A percentile compares a stretch with the other conserved stretches of the same genome.
phyloP scores from a whole-genome alignment of 805 yeast genomes.

The Ogataea paradorogensis region DNA sequence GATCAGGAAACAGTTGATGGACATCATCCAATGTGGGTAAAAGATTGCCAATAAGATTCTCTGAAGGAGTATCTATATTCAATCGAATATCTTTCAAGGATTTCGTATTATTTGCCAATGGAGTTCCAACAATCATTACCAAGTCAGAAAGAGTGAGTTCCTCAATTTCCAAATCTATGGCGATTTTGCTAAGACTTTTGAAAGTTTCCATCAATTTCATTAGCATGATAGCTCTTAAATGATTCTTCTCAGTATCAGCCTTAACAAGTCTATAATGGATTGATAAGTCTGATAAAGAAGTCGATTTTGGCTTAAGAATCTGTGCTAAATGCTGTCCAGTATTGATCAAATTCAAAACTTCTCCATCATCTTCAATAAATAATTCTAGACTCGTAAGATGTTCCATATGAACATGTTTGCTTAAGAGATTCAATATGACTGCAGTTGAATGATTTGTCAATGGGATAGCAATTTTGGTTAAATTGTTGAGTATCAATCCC shows the following conservation, averaged over 20 bases:
- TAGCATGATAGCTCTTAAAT: slow-evolving; percentile 33
- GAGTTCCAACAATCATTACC: slow-evolving; percentile 33
- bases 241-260: slow-evolving; percentile 32
- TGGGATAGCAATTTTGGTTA: slow-evolving; percentile 27
- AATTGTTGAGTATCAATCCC: slow-evolving; percentile 26
- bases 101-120: slow-evolving; percentile 25
- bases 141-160: slow-evolving; percentile 31
- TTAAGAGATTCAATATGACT: slow-evolving; percentile 27
- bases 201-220: slow-evolving; percentile 30
- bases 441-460: slow-evolving; percentile 33
- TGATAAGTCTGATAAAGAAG: slow-evolving; percentile 22
- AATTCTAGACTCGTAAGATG: slow-evolving; percentile 27
- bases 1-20: slow-evolving; percentile 27
- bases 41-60: slow-evolving; percentile 30
- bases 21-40: slow-evolving; percentile 31
- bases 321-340: slow-evolving; percentile 29
- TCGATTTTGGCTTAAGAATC: slow-evolving; percentile 24
- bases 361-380: slow-evolving; percentile 33
- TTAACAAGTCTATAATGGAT: slow-evolving; percentile 25
- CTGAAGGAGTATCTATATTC: slow-evolving; percentile 30
- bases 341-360: slow-evolving; percentile 27
- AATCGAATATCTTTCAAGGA: slow-evolving; percentile 27
- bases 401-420: slow-evolving; percentile 32
- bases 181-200: slow-evolving; percentile 18
- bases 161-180: slow-evolving; percentile 27